These are phyloP conservation scores for Pleurotus platypus DNA, from an alignment of 768 basidiomycete genomes.

Conservation along the genomic window DNA sequence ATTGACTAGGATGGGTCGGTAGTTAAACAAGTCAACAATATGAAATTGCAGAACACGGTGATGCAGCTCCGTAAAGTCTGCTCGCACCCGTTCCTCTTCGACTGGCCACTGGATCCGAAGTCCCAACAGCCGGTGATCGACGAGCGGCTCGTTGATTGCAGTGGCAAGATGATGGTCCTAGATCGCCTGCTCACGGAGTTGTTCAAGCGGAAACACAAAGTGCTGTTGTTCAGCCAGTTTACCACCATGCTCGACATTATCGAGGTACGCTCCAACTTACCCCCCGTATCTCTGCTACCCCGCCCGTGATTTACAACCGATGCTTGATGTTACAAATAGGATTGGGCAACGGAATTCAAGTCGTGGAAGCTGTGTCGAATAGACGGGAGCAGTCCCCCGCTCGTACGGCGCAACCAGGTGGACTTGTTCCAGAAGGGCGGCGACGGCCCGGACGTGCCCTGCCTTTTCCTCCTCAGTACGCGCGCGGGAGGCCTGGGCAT, in stretches of 20 bases:
- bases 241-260: conserved; percentile 96
- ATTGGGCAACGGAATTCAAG: conserved; percentile 87
- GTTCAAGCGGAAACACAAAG: conserved; percentile 78
- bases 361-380: conserved; percentile 85
- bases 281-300: not conserved
- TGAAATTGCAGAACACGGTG: conserved; percentile 90
- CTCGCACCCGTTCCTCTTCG: conserved; percentile 89
- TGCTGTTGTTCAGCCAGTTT: conserved; percentile 89
- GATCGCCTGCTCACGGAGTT: conserved; percentile 83
- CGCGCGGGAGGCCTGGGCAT: conserved; percentile 79
- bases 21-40: conserved; percentile 88
- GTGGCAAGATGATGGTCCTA: conserved; percentile 97
- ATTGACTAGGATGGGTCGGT: not conserved
- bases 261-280: conserved; percentile 47
- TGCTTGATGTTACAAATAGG: conserved; percentile 32
- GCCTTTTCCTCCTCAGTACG: conserved; percentile 77
- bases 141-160: conserved; percentile 78
- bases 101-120: conserved; percentile 68
- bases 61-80: conserved; percentile 98
- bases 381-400: conserved; percentile 82
- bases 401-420: conserved; percentile 84
- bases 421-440: conserved; percentile 75
- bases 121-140: conserved; percentile 66
- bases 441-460: conserved; percentile 56
- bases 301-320: conserved; percentile 1